These are phyloP conservation scores for Picea engelmannii DNA, from an alignment of 83 land plant species.

Conservation along the genomic window DNA sequence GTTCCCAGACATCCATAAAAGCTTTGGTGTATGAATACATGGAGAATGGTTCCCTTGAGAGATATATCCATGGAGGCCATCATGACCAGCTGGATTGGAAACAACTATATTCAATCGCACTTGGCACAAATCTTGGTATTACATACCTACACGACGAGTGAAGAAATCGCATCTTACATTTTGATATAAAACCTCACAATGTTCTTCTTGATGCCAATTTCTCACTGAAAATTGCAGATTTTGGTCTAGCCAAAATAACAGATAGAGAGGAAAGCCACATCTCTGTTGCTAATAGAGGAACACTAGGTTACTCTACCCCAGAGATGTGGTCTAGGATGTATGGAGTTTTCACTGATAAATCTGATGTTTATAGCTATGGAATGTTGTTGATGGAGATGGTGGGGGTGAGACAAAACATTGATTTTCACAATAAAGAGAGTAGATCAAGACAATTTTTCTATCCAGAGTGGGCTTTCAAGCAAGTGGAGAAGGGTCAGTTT, in stretches of 20 bases:
- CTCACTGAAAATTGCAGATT: conserved; percentile 37
- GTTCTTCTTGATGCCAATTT: conserved; percentile 34
- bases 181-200: conserved; percentile 56
- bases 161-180: conserved; percentile 25
- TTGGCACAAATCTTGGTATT: too few relatives aligned
- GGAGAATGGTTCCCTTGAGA: too few relatives aligned
- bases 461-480: conserved; percentile 14
- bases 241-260: conserved; percentile 35
- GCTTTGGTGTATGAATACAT: too few relatives aligned
- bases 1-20: too few relatives aligned
- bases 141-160: conserved; percentile 14
- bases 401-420: not conserved
- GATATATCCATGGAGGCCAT: too few relatives aligned
- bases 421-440: not conserved
- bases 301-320: conserved; percentile 30
- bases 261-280: too few relatives aligned
- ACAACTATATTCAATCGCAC: too few relatives aligned
- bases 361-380: conserved; percentile 41
- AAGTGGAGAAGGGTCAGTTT: not conserved
- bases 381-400: conserved; percentile 22
- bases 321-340: conserved; percentile 18
- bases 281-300: not conserved
- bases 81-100: too few relatives aligned
- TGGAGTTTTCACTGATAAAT: conserved; percentile 27
- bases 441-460: conserved; percentile 17